phyloP scores from a whole-genome alignment of 1,284 basidiomycete species.

The Puccinia brachypodii region DNA sequence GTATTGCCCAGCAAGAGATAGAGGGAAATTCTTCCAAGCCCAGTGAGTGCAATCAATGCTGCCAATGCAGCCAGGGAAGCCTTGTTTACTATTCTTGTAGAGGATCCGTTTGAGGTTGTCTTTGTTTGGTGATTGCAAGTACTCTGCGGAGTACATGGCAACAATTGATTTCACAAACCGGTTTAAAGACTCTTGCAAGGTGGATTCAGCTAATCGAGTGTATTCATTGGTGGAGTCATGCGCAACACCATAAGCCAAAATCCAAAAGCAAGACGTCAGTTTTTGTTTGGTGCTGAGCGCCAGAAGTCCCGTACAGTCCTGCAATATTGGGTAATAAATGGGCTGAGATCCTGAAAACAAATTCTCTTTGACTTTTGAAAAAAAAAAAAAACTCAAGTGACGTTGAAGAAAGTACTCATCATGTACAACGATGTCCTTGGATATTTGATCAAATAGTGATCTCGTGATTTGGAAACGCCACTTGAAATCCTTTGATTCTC shows the following conservation, averaged over 20 bases:
- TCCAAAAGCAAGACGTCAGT: neutral
- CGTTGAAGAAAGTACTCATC: neutral
- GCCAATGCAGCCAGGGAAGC: conserved; percentile 9
- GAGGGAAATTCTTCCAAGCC: conserved; percentile 20
- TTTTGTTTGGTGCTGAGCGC: neutral
- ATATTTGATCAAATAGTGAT: neutral
- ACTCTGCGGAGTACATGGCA: conserved; percentile 5
- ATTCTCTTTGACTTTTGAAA: neutral
- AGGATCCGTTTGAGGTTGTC: neutral
- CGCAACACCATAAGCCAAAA: neutral
- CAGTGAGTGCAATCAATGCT: conserved; percentile 28
- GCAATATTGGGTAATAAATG: neutral
- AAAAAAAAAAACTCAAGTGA: neutral
- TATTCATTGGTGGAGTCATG: conserved; percentile 1
- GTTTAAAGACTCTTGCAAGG: neutral
- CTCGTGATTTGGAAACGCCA: neutral
- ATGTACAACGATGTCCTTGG: neutral
- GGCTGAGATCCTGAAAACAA: neutral
- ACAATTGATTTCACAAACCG: neutral
- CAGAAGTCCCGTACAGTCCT: conserved; percentile 1
- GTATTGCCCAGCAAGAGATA: neutral
- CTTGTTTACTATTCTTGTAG: neutral
- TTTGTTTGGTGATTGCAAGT: conserved; percentile 3
- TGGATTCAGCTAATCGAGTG: neutral
- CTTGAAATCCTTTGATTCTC: neutral